Evolutionary conservation across 2,329 filamentous ascomycete species (phyloP).

Genomic region (Periconia sp.): DNA sequence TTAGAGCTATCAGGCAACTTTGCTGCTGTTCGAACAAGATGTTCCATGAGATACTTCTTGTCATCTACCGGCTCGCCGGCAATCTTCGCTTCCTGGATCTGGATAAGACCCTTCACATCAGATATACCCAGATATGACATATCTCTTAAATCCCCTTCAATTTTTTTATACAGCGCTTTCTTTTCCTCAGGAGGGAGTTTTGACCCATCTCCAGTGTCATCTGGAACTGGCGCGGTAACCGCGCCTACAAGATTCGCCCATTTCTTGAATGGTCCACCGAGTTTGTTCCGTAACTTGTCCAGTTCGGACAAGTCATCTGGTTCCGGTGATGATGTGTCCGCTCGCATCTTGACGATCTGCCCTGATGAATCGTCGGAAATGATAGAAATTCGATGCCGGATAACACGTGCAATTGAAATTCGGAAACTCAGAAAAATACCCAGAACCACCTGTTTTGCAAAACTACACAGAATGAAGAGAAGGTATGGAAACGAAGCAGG

Average conservation of each 20-base stretch:
- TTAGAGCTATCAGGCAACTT: slow-evolving; percentile 49
- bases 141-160: slow-evolving; percentile 40
- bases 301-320: slow-evolving; percentile 40
- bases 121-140: slow-evolving; percentile 39
- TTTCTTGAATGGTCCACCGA: slow-evolving; percentile 37
- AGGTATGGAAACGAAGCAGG: no score
- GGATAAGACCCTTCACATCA: slow-evolving; percentile 45
- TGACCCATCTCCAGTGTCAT: slow-evolving; percentile 53
- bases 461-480: no score
- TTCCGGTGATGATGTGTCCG: slow-evolving; percentile 33
- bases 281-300: slow-evolving; percentile 34
- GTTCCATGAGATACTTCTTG: slow-evolving; percentile 67
- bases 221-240: slow-evolving; percentile 34
- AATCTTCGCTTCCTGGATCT: slow-evolving; percentile 43
- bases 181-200: slow-evolving; percentile 42
- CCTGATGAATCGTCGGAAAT: no score
- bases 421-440: no score
- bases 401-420: no score
- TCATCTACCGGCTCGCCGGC: slow-evolving; percentile 65
- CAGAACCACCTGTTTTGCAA: no score
- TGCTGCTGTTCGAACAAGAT: slow-evolving; percentile 57
- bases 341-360: slow-evolving; percentile 39
- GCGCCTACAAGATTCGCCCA: slow-evolving; percentile 36
- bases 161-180: slow-evolving; percentile 37
- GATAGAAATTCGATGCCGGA: no score